These are phyloP conservation scores for Saccharomyces jurei DNA, from an alignment of 805 yeast species.

Conservation along the genomic window DNA sequence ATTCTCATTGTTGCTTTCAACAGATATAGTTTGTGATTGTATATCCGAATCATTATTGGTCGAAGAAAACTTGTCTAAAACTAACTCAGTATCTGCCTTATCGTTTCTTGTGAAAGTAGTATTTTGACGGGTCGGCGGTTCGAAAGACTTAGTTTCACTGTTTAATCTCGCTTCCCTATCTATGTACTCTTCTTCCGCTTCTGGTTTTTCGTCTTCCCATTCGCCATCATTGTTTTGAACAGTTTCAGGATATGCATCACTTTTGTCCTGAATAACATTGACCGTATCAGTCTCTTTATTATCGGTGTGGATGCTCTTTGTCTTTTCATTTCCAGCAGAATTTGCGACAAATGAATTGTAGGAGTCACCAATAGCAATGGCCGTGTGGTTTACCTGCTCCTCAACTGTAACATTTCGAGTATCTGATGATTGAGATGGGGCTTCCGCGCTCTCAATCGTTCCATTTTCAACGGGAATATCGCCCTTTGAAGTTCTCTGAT, in stretches of 20 bases:
- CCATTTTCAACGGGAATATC: background rate
- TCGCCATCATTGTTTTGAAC: slow-evolving; percentile 3
- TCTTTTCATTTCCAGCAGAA: background rate
- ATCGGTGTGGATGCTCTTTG: background rate
- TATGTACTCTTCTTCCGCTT: background rate
- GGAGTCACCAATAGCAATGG: background rate
- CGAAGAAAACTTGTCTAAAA: background rate
- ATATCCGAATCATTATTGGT: background rate
- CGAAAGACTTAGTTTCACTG: background rate
- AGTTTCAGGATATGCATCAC: background rate
- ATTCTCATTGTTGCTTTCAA: background rate
- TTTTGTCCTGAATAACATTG: background rate
- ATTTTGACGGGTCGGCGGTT: background rate
- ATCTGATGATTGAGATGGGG: background rate
- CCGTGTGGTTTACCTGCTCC: background rate
- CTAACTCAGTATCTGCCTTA: background rate
- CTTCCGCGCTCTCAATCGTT: background rate
- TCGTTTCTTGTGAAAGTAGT: background rate
- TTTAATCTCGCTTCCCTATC: background rate
- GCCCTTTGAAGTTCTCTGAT: background rate
- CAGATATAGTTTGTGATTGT: background rate
- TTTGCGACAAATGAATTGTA: background rate
- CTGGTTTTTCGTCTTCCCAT: slow-evolving; percentile 6
- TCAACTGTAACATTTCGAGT: background rate
- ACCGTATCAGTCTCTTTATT: background rate